Evolutionary conservation across 2,329 filamentous ascomycete species (phyloP).

Genomic region (Aspergillus sp.): DNA sequence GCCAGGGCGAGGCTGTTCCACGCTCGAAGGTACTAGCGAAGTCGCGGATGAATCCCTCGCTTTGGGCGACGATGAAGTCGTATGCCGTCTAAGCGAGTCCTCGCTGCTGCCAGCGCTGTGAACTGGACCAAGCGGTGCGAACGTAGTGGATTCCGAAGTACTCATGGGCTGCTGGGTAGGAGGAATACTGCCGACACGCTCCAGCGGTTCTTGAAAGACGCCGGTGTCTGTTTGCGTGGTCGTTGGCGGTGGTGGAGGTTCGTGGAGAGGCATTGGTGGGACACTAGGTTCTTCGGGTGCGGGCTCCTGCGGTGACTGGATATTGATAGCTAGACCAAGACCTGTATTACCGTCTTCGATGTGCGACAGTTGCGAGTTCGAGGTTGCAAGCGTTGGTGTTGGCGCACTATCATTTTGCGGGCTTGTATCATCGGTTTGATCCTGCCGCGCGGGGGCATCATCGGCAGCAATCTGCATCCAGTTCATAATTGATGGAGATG

Average conservation of each 20-base stretch:
- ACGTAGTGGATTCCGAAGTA: constrained; percentile 10
- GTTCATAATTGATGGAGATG: constrained; percentile 51
- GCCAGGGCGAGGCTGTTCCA: constrained; percentile 24
- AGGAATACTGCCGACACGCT: neutral
- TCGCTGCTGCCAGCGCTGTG: constrained; percentile 37
- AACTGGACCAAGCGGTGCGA: constrained; percentile 22
- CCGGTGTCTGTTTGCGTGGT: constrained; percentile 15
- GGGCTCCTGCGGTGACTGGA: constrained; percentile 31
- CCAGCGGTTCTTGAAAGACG: neutral
- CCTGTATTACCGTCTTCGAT: constrained; percentile 33
- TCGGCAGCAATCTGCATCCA: constrained; percentile 48
- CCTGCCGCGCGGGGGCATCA: constrained; percentile 41
- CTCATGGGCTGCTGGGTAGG: constrained; percentile 17
- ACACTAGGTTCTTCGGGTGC: constrained; percentile 28
- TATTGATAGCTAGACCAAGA: constrained; percentile 48
- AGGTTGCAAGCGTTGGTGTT: constrained; percentile 26
- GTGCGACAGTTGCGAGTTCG: constrained; percentile 14
- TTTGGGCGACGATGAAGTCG: constrained; percentile 29
- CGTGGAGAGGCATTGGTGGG: constrained; percentile 34
- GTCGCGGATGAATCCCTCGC: constrained; percentile 39
- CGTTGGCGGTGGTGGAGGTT: constrained; percentile 12
- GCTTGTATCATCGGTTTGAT: constrained; percentile 13
- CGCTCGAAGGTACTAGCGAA: constrained; percentile 34
- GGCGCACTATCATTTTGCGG: constrained; percentile 19
- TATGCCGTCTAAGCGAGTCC: constrained; percentile 33